These are phyloP conservation scores for Torulaspora microellipsoides DNA, from an alignment of 805 yeast species.

Conservation along the genomic window DNA sequence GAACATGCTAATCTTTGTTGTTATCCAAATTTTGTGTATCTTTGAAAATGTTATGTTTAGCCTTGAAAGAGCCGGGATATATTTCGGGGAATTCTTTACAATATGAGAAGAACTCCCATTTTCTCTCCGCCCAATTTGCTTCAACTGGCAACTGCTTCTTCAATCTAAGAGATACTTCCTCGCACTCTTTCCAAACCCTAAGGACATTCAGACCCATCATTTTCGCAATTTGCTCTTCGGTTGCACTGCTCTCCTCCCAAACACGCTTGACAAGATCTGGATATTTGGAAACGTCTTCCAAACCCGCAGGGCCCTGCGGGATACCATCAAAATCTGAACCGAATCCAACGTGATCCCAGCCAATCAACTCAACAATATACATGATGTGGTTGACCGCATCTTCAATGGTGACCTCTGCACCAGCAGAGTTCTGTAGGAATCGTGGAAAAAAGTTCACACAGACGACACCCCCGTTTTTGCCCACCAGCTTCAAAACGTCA, in stretches of 20 bases:
- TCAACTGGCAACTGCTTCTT: slow-evolving; percentile 31
- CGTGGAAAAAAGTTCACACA: slow-evolving; percentile 44
- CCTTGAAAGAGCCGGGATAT: slow-evolving; percentile 31
- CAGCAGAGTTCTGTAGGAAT: slow-evolving; percentile 29
- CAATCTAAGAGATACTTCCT: slow-evolving; percentile 29
- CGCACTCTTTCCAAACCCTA: slow-evolving; percentile 43
- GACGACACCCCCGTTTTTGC: slow-evolving; percentile 44
- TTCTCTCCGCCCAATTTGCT: slow-evolving; percentile 40
- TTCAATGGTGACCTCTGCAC: slow-evolving; percentile 38
- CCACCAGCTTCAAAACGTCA: slow-evolving; percentile 39
- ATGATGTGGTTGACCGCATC: slow-evolving; percentile 45
- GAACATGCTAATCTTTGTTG: not conserved
- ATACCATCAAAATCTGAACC: slow-evolving; percentile 55
- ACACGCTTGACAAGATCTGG: slow-evolving; percentile 42
- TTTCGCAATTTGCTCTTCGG: slow-evolving; percentile 41
- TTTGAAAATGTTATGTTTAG: slow-evolving; percentile 1
- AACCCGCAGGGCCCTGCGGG: slow-evolving; percentile 43
- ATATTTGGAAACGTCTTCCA: slow-evolving; percentile 54
- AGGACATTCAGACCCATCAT: slow-evolving; percentile 45
- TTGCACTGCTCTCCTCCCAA: slow-evolving; percentile 36
- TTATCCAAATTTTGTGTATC: slow-evolving; percentile 1
- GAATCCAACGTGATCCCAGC: slow-evolving; percentile 49
- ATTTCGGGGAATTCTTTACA: slow-evolving; percentile 36
- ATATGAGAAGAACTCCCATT: slow-evolving; percentile 40
- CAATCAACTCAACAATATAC: slow-evolving; percentile 41